Evolutionary conservation across 306 rosid genomes (phyloP).

Genomic region (Rosa multiflora): DNA sequence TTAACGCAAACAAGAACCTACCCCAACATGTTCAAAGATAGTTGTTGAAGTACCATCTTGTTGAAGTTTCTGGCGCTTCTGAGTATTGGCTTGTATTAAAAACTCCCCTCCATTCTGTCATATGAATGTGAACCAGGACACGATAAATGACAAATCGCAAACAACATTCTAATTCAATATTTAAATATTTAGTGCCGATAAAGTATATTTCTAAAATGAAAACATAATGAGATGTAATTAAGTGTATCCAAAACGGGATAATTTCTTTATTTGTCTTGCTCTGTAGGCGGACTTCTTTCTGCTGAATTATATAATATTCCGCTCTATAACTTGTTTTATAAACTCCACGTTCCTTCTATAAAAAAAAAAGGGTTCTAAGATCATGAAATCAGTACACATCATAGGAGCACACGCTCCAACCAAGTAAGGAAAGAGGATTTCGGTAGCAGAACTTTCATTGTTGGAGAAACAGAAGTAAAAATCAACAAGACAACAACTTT

Average conservation of each 20-base stretch:
- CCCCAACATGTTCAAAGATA: constrained; percentile 67
- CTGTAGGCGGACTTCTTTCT: neutral
- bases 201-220: neutral
- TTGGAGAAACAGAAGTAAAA: neutral
- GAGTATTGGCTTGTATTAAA: constrained; percentile 90
- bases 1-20: constrained; percentile 39
- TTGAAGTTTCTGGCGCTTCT: constrained; percentile 67
- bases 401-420: neutral
- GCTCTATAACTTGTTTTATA: neutral
- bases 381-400: too few species aligned
- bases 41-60: constrained; percentile 39
- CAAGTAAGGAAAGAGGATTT: neutral
- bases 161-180: neutral
- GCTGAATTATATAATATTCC: neutral
- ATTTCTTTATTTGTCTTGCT: neutral
- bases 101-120: constrained; percentile 60
- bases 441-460: neutral
- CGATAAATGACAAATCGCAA: neutral
- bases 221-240: neutral
- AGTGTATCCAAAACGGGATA: neutral
- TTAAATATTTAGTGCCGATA: neutral
- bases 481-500: neutral
- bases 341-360: neutral
- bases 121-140: constrained; percentile 9
- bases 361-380: neutral